These are phyloP conservation scores for Aspergillus indologenus DNA, from an alignment of 495 filamentous ascomycete genomes.

Conservation along the genomic window DNA sequence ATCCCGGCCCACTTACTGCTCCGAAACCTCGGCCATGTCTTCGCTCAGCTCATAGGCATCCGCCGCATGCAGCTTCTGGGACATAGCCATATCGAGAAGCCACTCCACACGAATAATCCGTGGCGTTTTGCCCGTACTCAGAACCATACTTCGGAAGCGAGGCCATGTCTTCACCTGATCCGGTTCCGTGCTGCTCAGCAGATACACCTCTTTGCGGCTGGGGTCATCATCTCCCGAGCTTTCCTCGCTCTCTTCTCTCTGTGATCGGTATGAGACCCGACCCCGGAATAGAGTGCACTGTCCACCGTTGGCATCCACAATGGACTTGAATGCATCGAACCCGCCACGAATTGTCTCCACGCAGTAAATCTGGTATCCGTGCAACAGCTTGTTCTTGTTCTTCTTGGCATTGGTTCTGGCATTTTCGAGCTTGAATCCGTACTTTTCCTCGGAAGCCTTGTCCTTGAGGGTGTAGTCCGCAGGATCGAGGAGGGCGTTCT, in stretches of 20 bases:
- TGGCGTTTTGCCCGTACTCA: slow-evolving; percentile 65
- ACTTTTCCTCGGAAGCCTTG: slow-evolving; percentile 63
- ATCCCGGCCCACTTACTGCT: slow-evolving; percentile 21
- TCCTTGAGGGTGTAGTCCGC: slow-evolving; percentile 67
- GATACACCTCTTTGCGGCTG: slow-evolving; percentile 68
- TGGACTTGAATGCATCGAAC: slow-evolving; percentile 75
- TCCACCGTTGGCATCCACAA: slow-evolving; percentile 86
- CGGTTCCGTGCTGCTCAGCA: slow-evolving; percentile 61
- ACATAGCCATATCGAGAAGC: slow-evolving; percentile 85
- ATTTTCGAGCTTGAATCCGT: slow-evolving; percentile 62
- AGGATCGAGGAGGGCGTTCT: slow-evolving; percentile 57
- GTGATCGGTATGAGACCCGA: slow-evolving; percentile 53
- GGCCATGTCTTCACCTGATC: slow-evolving; percentile 75
- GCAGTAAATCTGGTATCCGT: slow-evolving; percentile 72
- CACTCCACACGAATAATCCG: slow-evolving; percentile 81
- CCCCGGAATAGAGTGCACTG: slow-evolving; percentile 75
- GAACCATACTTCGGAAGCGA: slow-evolving; percentile 73
- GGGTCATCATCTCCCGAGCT: slow-evolving; percentile 53
- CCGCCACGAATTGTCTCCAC: slow-evolving; percentile 74
- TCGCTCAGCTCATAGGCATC: slow-evolving; percentile 56
- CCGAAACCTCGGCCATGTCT: slow-evolving; percentile 27
- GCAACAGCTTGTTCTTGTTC: slow-evolving; percentile 73
- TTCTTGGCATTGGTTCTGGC: slow-evolving; percentile 64
- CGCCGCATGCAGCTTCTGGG: slow-evolving; percentile 66
- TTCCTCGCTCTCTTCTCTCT: slow-evolving; percentile 48